Evolutionary conservation across 1,284 basidiomycete species (phyloP).

Genomic region (Violaceomyces palustris): DNA sequence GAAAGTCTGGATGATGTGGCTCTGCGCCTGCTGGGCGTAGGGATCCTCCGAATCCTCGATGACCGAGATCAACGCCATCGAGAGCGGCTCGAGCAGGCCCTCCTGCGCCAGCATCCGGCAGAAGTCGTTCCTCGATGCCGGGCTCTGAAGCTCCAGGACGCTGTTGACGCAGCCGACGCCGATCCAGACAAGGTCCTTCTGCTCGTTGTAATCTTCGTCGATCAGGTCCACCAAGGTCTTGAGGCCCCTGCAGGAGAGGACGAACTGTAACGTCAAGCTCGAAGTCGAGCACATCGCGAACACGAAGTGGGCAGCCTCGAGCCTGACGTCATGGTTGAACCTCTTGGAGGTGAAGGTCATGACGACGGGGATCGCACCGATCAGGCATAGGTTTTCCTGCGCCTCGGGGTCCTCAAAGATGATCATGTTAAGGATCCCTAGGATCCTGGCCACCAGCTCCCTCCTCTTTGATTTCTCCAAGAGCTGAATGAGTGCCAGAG

Average conservation of each 20-base stretch:
- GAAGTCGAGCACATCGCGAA: conserved; percentile 86
- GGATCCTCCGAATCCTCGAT: conserved; percentile 67
- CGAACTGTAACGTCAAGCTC: conserved; percentile 64
- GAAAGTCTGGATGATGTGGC: conserved; percentile 82
- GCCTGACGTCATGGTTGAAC: conserved; percentile 82
- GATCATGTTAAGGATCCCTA: conserved; percentile 85
- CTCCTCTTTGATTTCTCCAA: conserved; percentile 73
- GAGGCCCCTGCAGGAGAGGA: conserved; percentile 75
- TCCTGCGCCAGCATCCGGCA: conserved; percentile 96
- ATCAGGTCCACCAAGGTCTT: conserved; percentile 90
- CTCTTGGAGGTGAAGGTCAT: conserved; percentile 85
- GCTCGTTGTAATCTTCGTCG: conserved; percentile 90
- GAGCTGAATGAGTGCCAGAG: conserved; percentile 87
- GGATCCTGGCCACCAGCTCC: conserved; percentile 74
- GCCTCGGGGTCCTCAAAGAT: conserved; percentile 78
- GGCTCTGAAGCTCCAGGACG: conserved; percentile 85
- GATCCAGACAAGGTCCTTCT: conserved; percentile 80
- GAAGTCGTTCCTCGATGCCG: conserved; percentile 94
- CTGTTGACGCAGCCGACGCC: conserved; percentile 89
- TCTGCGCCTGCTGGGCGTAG: conserved; percentile 65
- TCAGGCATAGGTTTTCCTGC: conserved; percentile 89
- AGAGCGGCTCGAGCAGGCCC: conserved; percentile 85
- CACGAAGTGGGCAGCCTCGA: conserved; percentile 93
- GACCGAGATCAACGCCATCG: conserved; percentile 80
- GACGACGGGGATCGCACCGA: conserved; percentile 59